Percentiles rank a stretch among this genome's conserved stretches.
Evolutionary conservation across 2,329 filamentous ascomycete species (phyloP).

Genomic region (Arachnopeziza araneosa): DNA sequence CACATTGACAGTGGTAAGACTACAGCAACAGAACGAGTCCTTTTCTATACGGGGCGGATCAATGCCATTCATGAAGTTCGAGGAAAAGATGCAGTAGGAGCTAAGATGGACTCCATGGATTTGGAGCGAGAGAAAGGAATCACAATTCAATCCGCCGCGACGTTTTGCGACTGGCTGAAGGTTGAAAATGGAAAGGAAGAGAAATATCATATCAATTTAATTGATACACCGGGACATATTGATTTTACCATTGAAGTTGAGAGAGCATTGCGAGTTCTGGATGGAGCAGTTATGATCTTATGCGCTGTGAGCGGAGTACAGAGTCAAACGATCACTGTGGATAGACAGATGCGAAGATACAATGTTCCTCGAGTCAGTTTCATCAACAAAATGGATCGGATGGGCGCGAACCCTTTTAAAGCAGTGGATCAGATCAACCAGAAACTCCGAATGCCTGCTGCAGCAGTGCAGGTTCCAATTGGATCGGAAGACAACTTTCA

Average conservation of each 20-base stretch:
- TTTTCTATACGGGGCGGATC: slow-evolving; percentile 97
- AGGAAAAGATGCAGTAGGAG: slow-evolving; percentile 88
- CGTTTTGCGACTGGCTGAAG: slow-evolving; percentile 96
- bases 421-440: slow-evolving; percentile 95
- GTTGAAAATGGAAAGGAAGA: slow-evolving; percentile 77
- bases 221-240: slow-evolving; percentile 97
- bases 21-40: slow-evolving; percentile 89
- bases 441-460: slow-evolving; percentile 89
- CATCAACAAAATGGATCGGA: slow-evolving; percentile 99
- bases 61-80: slow-evolving; percentile 96
- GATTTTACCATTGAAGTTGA: slow-evolving; percentile 99
- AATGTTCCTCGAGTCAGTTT: slow-evolving; percentile 94
- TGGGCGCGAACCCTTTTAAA: slow-evolving; percentile 97
- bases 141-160: slow-evolving; percentile 96
- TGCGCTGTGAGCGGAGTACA: slow-evolving; percentile 97
- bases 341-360: slow-evolving; percentile 98
- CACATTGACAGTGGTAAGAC: slow-evolving; percentile 99
- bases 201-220: slow-evolving; percentile 96
- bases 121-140: slow-evolving; percentile 97
- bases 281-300: slow-evolving; percentile 97
- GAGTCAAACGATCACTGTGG: slow-evolving; percentile 95
- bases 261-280: slow-evolving; percentile 85
- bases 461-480: slow-evolving; percentile 91
- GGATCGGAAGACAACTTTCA: slow-evolving; percentile 86
- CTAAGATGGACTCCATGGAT: slow-evolving; percentile 99